These are phyloP conservation scores for Monosporascus sp. DNA, from an alignment of 2,329 filamentous ascomycete species.

Conservation along the genomic window DNA sequence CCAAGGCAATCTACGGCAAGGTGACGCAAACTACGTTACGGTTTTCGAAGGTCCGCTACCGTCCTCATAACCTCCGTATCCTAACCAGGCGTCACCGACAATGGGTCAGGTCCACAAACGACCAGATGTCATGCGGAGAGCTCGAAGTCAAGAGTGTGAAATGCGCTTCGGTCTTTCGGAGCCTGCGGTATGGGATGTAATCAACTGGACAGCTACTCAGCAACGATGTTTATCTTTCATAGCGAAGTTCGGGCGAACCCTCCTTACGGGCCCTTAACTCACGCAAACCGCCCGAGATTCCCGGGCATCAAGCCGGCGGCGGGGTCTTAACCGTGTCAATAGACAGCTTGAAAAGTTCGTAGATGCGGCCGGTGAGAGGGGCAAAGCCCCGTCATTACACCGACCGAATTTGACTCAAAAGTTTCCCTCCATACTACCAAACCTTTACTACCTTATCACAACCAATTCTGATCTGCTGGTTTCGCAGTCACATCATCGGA, in stretches of 20 bases:
- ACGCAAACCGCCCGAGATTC: slow-evolving; percentile 7
- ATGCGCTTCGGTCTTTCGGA: slow-evolving; percentile 31
- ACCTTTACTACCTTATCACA: slow-evolving; percentile 47
- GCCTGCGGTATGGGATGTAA: slow-evolving; percentile 37
- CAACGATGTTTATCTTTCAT: slow-evolving; percentile 37
- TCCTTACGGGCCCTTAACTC: neutral
- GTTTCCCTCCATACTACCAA: slow-evolving; percentile 45
- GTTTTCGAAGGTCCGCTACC: neutral
- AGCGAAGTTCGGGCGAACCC: slow-evolving; percentile 13
- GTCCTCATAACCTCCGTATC: neutral
- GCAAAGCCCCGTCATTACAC: slow-evolving; percentile 33
- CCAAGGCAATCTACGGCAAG: slow-evolving; percentile 5
- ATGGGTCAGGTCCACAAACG: slow-evolving; percentile 4
- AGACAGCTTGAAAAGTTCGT: slow-evolving; percentile 37
- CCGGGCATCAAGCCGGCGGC: slow-evolving; percentile 38
- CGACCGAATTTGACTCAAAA: slow-evolving; percentile 36
- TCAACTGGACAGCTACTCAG: slow-evolving; percentile 40
- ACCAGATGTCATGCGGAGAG: slow-evolving; percentile 7
- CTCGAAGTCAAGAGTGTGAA: slow-evolving; percentile 12
- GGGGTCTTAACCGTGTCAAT: slow-evolving; percentile 35
- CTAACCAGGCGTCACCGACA: neutral
- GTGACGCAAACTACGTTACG: neutral
- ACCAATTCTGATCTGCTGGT: slow-evolving; percentile 48
- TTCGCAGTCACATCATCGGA: slow-evolving; percentile 52
- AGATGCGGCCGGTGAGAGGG: slow-evolving; percentile 30